Evolutionary conservation across 1,284 basidiomycete species (phyloP).

Genomic region (Cutaneotrichosporon sp.): DNA sequence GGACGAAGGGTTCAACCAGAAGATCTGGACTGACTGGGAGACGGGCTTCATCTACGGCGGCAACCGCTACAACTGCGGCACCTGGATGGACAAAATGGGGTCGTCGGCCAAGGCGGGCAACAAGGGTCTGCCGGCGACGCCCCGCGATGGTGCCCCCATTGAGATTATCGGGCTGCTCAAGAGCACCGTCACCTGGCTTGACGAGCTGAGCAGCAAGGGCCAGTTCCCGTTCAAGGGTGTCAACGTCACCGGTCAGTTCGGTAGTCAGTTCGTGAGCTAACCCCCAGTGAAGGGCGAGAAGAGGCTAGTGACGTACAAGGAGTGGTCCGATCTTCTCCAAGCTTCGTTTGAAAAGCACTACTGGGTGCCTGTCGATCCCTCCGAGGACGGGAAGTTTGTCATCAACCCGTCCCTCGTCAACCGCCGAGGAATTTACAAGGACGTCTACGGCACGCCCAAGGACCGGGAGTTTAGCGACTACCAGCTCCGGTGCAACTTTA

Average conservation of each 20-base stretch:
- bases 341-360: constrained; percentile 82
- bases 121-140: constrained; percentile 89
- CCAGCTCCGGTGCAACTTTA: constrained; percentile 86
- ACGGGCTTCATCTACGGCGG: constrained; percentile 89
- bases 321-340: constrained; percentile 84
- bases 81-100: constrained; percentile 98
- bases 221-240: constrained; percentile 90
- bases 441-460: constrained; percentile 82
- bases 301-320: constrained; percentile 74
- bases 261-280: background rate
- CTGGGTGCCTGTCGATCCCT: constrained; percentile 76
- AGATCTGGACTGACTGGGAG: constrained; percentile 88
- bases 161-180: constrained; percentile 92
- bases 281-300: constrained; percentile 64
- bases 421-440: constrained; percentile 96
- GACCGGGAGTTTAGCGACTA: constrained; percentile 94
- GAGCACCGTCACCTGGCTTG: constrained; percentile 87
- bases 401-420: constrained; percentile 71
- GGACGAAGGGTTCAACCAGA: constrained; percentile 87
- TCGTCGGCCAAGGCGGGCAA: constrained; percentile 85
- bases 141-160: constrained; percentile 89
- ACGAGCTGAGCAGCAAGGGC: constrained; percentile 59
- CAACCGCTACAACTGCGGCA: constrained; percentile 60
- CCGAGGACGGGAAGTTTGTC: constrained; percentile 67
- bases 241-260: constrained; percentile 64